Conservation (phyloP, 1,139 yeast species). For the Diutina mesorugosa region DNA sequence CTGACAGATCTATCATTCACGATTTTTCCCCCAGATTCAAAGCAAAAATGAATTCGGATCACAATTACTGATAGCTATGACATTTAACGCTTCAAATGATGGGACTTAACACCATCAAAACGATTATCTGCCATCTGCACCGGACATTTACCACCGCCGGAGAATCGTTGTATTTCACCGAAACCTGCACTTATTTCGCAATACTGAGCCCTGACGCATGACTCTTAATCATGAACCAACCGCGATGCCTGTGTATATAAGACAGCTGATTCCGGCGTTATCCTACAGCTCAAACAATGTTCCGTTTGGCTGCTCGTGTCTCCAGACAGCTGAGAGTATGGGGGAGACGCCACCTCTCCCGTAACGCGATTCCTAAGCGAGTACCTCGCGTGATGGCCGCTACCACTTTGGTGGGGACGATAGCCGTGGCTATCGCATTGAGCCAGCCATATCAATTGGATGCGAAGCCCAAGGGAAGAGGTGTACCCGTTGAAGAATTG, state of each 20-base stretch:
- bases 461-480: conserved; percentile 5
- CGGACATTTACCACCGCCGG: neutral
- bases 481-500: conserved; percentile 6
- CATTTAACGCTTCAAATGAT: too few relatives aligned
- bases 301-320: neutral
- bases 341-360: neutral
- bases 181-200: neutral
- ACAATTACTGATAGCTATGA: too few relatives aligned
- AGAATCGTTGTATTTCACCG: neutral
- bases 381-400: neutral
- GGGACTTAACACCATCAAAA: neutral
- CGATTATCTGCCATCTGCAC: neutral
- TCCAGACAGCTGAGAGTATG: neutral
- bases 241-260: neutral
- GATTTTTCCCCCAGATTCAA: too few relatives aligned
- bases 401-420: neutral
- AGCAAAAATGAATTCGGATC: too few relatives aligned
- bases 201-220: neutral
- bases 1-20: too few relatives aligned
- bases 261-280: neutral
- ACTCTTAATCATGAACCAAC: neutral
- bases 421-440: neutral
- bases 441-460: neutral
- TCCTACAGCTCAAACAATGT: neutral
- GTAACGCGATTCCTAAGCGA: neutral